phyloP scores from a whole-genome alignment of 257 asterid genomes.

The Solanum medicagineum region DNA sequence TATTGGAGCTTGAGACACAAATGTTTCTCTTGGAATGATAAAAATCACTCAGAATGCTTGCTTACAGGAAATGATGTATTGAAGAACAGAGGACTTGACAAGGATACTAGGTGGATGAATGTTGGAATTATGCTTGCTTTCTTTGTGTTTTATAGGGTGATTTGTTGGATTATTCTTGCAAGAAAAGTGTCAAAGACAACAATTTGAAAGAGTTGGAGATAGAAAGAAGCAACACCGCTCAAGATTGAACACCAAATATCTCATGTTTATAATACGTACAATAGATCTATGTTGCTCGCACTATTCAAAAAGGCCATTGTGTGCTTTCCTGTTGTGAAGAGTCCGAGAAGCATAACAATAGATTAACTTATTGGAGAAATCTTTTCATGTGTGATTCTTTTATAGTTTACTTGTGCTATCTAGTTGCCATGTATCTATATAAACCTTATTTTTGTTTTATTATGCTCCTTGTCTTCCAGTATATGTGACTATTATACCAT shows the following conservation, averaged over 20 bases:
- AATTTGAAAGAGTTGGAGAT: neutral
- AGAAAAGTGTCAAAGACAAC: constrained; percentile 60
- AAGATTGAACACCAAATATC: neutral
- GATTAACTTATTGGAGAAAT: neutral
- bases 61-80: too few species aligned
- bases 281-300: neutral
- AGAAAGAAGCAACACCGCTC: neutral
- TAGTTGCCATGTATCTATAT: too few species aligned
- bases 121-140: too few species aligned
- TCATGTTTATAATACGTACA: neutral
- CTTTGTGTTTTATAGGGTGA: too few species aligned
- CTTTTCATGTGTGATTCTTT: neutral
- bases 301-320: neutral
- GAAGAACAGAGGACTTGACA: too few species aligned
- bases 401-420: neutral
- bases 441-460: too few species aligned
- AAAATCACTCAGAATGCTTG: too few species aligned
- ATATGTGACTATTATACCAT: too few species aligned
- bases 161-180: constrained; percentile 51
- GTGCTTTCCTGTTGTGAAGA: neutral
- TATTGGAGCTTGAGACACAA: too few species aligned
- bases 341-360: neutral
- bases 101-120: too few species aligned
- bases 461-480: too few species aligned
- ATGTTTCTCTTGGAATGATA: too few species aligned